Evolutionary conservation across 2,329 filamentous ascomycete genomes (phyloP), one percentile per base, ranked within the genome.

Genomic region (Zalaria sp.): DNA sequence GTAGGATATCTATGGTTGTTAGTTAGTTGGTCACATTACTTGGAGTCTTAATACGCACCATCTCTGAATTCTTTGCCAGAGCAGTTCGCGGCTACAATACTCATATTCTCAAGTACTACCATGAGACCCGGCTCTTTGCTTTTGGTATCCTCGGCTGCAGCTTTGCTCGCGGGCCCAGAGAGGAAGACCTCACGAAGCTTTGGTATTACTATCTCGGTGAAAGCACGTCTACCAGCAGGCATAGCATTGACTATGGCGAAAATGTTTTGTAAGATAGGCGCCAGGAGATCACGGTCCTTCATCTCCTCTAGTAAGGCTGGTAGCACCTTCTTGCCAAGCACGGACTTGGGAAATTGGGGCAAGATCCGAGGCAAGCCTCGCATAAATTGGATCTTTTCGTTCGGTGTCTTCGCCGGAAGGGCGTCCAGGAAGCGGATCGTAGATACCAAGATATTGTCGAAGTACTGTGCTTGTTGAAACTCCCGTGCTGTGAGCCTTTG

Each of bases 21-120:
- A 52, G 39, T 11, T 29, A 27, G 11, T 10, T 18, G 26, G 8
- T 11, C 9, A 11, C 10, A 29, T 25, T 26, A n/a, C 6, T 10
- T 25, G 36, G 4, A 26, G 11, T 3, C 3, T 10, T 5, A 27
- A 6, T 9, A 65, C 76, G 53, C 59, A 85, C 83, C 81, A 50
- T 96, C 89, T 63, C 94, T 93, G 58, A 96, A 96, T 48, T 95
- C 87, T 53, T 88, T 91, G 3, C 87, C 87, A 1, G 81, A 79
- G 50, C 82, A 91, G 50, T 93, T 94, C 7, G 79, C 77, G 3
- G 84, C 77, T 46, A 93, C 77, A 1, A 79, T 66, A 10, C 72
- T 66, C 54, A 93, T 79, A 48, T 94, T 83, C 50, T 96, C 87
- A 2, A 98, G 70, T 11, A 96, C 68, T 7, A 95, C 81, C 77